These are phyloP conservation scores for Bodo saltans DNA, from an alignment of 78 protist genomes.

Conservation along the genomic window DNA sequence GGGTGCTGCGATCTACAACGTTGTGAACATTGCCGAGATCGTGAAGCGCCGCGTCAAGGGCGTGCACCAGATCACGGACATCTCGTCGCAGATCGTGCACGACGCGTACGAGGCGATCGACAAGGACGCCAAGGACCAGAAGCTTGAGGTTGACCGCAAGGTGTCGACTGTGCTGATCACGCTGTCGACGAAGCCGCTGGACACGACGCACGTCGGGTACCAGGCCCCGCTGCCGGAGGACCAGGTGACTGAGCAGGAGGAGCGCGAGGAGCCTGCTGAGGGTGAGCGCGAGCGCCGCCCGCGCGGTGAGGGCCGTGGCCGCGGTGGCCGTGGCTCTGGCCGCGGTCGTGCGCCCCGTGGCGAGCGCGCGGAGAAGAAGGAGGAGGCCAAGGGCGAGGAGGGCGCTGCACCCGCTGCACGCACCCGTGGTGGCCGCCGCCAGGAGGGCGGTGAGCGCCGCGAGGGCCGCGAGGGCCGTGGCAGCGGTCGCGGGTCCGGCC, in stretches of 20 bases:
- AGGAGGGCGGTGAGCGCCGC: constrained; percentile 31
- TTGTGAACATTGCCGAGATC: constrained; percentile 43
- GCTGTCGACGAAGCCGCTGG: constrained; percentile 28
- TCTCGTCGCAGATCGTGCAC: neutral
- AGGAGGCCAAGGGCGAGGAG: neutral
- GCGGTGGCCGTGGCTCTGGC: neutral
- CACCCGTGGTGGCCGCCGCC: neutral
- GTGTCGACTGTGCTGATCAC: constrained; percentile 30
- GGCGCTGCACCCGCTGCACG: neutral
- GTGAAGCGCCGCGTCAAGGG: constrained; percentile 42
- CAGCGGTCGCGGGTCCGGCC: constrained; percentile 12
- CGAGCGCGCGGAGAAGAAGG: neutral
- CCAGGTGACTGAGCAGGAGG: neutral
- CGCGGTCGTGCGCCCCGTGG: neutral
- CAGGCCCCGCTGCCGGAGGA: constrained; percentile 42
- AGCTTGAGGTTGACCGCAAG: neutral
- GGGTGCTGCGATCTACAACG: constrained; percentile 38
- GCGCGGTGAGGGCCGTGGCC: neutral
- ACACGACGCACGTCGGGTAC: constrained; percentile 35
- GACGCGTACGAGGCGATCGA: constrained; percentile 32
- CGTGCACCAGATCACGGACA: constrained; percentile 45
- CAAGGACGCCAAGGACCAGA: neutral
- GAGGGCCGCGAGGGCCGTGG: neutral
- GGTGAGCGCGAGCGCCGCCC: neutral
- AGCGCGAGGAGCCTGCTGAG: neutral